phyloP scores from a whole-genome alignment of 805 yeast genomes.

The Wickerhamomyces hampshirensis region DNA sequence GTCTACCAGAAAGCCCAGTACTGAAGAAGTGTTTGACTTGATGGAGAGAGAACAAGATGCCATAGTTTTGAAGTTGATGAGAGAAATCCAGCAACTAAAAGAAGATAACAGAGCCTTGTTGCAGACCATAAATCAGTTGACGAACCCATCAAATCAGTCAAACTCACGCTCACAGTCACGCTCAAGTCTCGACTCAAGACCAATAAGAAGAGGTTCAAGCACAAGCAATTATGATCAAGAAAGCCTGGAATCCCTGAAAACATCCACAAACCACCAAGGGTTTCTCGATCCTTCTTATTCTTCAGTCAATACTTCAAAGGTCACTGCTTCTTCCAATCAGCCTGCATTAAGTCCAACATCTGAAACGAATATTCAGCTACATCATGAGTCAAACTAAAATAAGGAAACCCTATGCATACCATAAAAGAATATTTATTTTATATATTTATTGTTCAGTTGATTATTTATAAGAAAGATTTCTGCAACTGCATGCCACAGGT shows the following conservation, averaged over 20 bases:
- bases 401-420: no score
- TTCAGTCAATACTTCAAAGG: no score
- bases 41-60: slow-evolving; percentile 79
- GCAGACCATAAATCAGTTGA: slow-evolving; percentile 20
- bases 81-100: slow-evolving; percentile 50
- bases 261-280: no score
- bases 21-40: slow-evolving; percentile 48
- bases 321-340: no score
- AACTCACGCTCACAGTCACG: slow-evolving; percentile 5
- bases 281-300: no score
- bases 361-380: neutral
- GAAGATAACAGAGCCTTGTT: slow-evolving; percentile 44
- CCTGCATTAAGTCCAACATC: neutral
- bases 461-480: no score
- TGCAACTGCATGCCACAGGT: no score
- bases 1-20: slow-evolving; percentile 24
- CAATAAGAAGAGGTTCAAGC: slow-evolving; percentile 12
- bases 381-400: no score
- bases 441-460: no score
- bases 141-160: slow-evolving; percentile 7
- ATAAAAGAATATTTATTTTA: no score
- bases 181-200: slow-evolving; percentile 9
- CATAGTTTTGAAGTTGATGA: slow-evolving; percentile 60
- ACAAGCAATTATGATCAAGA: slow-evolving; percentile 3
- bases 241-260: no score